phyloP scores from a whole-genome alignment of 2,329 filamentous ascomycete genomes.

The Periglandula ipomoeae region DNA sequence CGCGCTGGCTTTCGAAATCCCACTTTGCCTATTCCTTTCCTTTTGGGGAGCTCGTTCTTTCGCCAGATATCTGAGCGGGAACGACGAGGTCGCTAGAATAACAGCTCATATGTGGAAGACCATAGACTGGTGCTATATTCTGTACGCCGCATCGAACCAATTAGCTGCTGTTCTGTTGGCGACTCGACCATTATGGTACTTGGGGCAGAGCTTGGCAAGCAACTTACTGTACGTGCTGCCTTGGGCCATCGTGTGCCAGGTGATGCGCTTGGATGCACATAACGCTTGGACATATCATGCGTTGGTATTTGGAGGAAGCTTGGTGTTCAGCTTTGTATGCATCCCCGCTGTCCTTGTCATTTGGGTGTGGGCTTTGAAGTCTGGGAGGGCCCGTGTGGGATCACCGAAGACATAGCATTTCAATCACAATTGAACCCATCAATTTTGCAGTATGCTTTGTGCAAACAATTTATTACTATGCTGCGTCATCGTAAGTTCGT shows the following conservation, averaged over 20 bases:
- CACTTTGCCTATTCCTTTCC: conserved; percentile 53
- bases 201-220: conserved; percentile 56
- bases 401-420: too few species aligned
- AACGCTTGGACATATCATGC: conserved; percentile 61
- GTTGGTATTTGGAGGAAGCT: conserved; percentile 57
- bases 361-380: conserved; percentile 42
- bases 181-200: conserved; percentile 56
- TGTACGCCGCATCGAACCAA: conserved; percentile 58
- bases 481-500: too few species aligned
- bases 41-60: conserved; percentile 50
- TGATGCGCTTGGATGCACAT: conserved; percentile 32
- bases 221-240: conserved; percentile 62
- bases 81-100: conserved; percentile 47
- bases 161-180: conserved; percentile 56
- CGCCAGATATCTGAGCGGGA: conserved; percentile 51
- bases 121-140: conserved; percentile 59
- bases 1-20: conserved; percentile 50
- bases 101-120: conserved; percentile 56
- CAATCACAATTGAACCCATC: too few species aligned
- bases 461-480: too few species aligned
- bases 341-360: conserved; percentile 39
- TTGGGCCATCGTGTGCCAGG: conserved; percentile 57
- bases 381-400: conserved; percentile 36
- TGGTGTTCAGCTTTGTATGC: conserved; percentile 57
- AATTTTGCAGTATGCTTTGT: too few species aligned